Evolutionary conservation across 2,329 filamentous ascomycete genomes (phyloP).

Genomic region (Arthrinium phaeospermum): DNA sequence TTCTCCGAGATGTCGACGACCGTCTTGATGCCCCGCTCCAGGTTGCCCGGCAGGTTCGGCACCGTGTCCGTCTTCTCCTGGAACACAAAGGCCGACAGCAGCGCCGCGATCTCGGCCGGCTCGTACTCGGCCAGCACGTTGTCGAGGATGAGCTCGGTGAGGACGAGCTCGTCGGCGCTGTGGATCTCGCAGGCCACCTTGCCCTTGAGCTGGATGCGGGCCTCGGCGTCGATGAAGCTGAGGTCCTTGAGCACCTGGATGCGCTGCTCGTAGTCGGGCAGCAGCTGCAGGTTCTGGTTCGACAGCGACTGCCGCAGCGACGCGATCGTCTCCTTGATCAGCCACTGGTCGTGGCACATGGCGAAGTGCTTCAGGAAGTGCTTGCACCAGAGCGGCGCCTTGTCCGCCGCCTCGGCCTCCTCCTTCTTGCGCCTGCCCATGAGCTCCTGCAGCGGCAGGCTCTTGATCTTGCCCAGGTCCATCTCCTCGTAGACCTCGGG

Average conservation of each 20-base stretch:
- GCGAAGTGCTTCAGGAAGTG: constrained; percentile 91
- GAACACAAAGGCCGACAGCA: constrained; percentile 95
- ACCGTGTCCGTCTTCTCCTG: constrained; percentile 90
- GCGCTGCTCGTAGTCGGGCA: constrained; percentile 96
- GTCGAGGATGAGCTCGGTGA: constrained; percentile 95
- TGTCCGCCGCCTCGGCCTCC: constrained; percentile 65
- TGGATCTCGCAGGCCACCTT: constrained; percentile 99
- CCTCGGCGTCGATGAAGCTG: constrained; percentile 85
- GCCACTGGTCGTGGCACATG: constrained; percentile 96
- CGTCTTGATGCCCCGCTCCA: constrained; percentile 82
- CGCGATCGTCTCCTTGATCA: constrained; percentile 91
- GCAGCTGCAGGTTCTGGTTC: constrained; percentile 92
- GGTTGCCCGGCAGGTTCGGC: constrained; percentile 79
- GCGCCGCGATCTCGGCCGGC: constrained; percentile 92
- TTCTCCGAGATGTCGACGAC: constrained; percentile 92
- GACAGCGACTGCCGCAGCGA: constrained; percentile 88
- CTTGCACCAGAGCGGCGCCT: constrained; percentile 72
- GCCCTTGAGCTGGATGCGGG: constrained; percentile 92
- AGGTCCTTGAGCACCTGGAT: constrained; percentile 91
- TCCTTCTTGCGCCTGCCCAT: constrained; percentile 73
- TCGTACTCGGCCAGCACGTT: constrained; percentile 96
- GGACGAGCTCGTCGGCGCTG: constrained; percentile 92
- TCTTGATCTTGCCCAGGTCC: constrained; percentile 82
- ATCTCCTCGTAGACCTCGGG: constrained; percentile 81
- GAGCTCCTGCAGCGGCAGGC: constrained; percentile 80